These are phyloP conservation scores for peach (Prunus persica) DNA, from an alignment of 306 rosid genomes.

Conservation along the genomic window Prunus_persica_NCBIv2 NC_034014.1:27396501-27397000, in stretches of 20 bases:
- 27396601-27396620: no score
- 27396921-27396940: constrained; percentile 37
- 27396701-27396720: neutral
- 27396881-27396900: constrained; percentile 43
- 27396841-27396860: constrained; percentile 64
- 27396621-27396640: no score
- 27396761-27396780: neutral
- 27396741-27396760: neutral
- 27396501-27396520: no score
- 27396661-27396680: neutral
- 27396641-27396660: neutral
- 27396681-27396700: neutral
- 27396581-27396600: no score
- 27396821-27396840: constrained; percentile 77
- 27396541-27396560: no score
- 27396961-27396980: constrained; percentile 57
- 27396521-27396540: no score
- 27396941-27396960: constrained; percentile 18
- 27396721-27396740: no score
- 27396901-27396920: constrained; percentile 36
- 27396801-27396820: constrained; percentile 68
- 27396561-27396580: no score
- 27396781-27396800: constrained; percentile 49
- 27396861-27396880: constrained; percentile 56
- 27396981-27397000: constrained; percentile 37